Conservation (phyloP, 305 asterid species). For the Fraxinus sp. region DNA sequence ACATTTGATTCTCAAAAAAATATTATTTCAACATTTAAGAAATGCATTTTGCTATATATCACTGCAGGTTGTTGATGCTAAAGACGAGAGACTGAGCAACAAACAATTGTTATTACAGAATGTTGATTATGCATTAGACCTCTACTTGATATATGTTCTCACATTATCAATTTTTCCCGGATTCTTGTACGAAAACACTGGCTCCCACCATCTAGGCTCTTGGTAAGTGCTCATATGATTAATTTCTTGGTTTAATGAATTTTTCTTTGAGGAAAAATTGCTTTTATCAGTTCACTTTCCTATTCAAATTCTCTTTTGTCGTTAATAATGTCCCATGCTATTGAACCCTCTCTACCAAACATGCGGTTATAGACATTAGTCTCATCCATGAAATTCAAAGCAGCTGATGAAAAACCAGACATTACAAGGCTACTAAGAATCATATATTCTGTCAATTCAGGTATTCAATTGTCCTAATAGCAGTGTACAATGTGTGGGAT, state of each 20-base stretch:
- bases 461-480: constrained; percentile 71
- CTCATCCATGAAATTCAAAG: background rate
- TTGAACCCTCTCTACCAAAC: background rate
- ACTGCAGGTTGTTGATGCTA: constrained; percentile 43
- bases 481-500: constrained; percentile 80
- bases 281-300: background rate
- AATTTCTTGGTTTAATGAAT: background rate
- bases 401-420: background rate
- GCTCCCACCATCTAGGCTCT: constrained; percentile 65
- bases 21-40: background rate
- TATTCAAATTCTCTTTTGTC: background rate
- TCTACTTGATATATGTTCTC: constrained; percentile 56
- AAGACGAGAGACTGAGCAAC: constrained; percentile 54
- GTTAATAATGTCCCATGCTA: background rate
- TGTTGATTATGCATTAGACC: constrained; percentile 54
- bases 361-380: background rate
- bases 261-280: background rate
- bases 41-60: background rate
- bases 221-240: constrained; percentile 52
- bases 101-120: constrained; percentile 53
- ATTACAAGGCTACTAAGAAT: background rate
- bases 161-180: constrained; percentile 87
- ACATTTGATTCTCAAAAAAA: background rate
- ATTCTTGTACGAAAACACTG: constrained; percentile 83
- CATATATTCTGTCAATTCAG: constrained; percentile 27